Base-by-base conservation (phyloP, 2,329 filamentous ascomycete species). In the Zymoseptoria ardabiliae region DNA sequence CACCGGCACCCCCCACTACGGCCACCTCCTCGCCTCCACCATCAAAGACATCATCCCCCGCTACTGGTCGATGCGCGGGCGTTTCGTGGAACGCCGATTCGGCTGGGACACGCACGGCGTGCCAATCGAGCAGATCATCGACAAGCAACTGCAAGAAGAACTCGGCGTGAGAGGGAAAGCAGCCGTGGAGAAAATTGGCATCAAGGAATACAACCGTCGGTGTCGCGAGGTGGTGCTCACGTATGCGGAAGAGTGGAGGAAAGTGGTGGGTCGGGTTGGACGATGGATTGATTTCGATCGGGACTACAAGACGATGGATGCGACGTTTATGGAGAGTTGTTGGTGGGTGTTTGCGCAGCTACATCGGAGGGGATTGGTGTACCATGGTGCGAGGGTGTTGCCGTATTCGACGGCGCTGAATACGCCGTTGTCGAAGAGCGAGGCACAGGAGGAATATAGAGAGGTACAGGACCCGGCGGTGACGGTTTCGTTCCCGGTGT, bases 251-350 rank as follows among this genome's bases (percentile, higher is more conserved):
- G 93, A 97, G 74, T 97, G 93, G 93, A 85, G 91, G 69, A 78
- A 85, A 63, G 96, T 91, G 23, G 89, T 97, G 68, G 91, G 96
- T 71, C 82, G 93, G 62, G 77, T 97, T 49, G 93, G 93, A 58
- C 87, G 93, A 59, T 97, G 93, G 93, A 94, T 97, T 69, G 93
- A 97, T 76, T 97, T 97, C 68, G 93, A 97, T 75, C 94, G 96
- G 69, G 91, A 97, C 74, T 97, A 96, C 80, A 96, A 96, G 87
- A 96, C 91, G 41, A 96, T 97, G 91, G 88, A 97, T 73, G 82
- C 87, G n/a, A 86, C 80, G 20, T 97, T 95, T 77, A 97, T 97
- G 93, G 93, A 97, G 78, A 88, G 89, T 0, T 85, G 90, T 65
- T 97, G 93, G 93, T 97, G 93, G 92, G 89, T 94, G 19, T 96